Evolutionary conservation across 2,329 filamentous ascomycete genomes (phyloP), one percentile per base, ranked within the genome.

Genomic region (Colletotrichum horii): DNA sequence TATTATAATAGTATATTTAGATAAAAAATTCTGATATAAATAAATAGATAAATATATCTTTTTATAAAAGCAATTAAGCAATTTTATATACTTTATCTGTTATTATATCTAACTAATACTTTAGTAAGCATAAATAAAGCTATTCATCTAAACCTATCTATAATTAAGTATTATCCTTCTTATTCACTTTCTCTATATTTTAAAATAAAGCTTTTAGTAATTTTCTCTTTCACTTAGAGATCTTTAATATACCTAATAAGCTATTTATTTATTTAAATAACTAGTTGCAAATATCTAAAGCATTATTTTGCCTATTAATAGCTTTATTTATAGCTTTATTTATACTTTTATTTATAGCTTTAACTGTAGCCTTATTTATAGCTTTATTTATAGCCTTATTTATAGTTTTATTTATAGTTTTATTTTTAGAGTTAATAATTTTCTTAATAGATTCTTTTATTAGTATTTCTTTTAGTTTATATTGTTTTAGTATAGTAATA

Each of bases 21-120:
- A 34, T 36, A 16, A 36, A 36, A 7, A 36, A 16, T 36, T 16
- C 14, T 36, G 16, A 36, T 36, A 36, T 36, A 36, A 36, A 36
- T 36, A 28, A 36, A 36, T 36, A 36, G 14, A 1, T 36, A 15
- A 36, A 2, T 36, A 36, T 36, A 36, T 16, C 6, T 7, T 5
- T 2, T 7, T 36, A 36, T 36, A 36, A 15, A 3, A 36, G 5
- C 16, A 36, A 14, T 36, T 43, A 43, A 5, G 1, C n/a, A 43
- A 4, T 43, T 0, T 43, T 43, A 43, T 43, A 43, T 43, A 43
- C 0, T 0, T 9, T 43, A n/a, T 3, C n/a, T 16, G n/a, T 2
- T 43, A 43, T 0, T 11, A 9, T 19, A n/a, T 5, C 1, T 19
- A 19, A 6, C 2, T 43, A n/a, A 43, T 9, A 9, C 2, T 43